Conservation (phyloP, 2,329 filamentous ascomycete species). For the Fusarium sacchari region DNA sequence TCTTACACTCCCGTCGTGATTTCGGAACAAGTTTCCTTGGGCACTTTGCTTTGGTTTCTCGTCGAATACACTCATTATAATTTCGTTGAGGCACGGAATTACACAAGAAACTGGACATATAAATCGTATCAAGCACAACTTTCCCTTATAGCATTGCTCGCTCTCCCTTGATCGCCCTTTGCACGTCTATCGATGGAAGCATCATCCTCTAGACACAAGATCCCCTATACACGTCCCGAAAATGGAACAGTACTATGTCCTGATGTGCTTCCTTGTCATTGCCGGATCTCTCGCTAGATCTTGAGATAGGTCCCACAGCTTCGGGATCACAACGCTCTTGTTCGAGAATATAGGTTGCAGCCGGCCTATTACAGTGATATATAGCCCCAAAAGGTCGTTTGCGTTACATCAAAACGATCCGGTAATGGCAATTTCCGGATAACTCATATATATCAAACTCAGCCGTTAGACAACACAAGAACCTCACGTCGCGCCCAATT, state of each 20-base stretch:
- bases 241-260: neutral
- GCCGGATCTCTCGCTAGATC: constrained; percentile 36
- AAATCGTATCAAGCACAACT: neutral
- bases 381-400: constrained; percentile 30
- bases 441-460: constrained; percentile 8
- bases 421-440: constrained; percentile 24
- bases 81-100: neutral
- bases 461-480: constrained; percentile 8
- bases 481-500: neutral
- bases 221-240: neutral
- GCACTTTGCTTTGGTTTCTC: neutral
- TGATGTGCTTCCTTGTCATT: neutral
- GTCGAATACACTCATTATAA: neutral
- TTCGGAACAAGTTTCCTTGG: neutral
- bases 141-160: neutral
- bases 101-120: neutral
- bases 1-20: neutral
- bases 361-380: constrained; percentile 13
- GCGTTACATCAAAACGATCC: constrained; percentile 24
- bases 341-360: constrained; percentile 22
- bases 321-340: constrained; percentile 16
- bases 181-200: neutral
- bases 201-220: neutral
- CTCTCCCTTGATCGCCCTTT: neutral
- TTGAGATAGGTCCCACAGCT: constrained; percentile 25